Conservation (phyloP, 2,329 filamentous ascomycete species). For the Cercospora zeina region DNA sequence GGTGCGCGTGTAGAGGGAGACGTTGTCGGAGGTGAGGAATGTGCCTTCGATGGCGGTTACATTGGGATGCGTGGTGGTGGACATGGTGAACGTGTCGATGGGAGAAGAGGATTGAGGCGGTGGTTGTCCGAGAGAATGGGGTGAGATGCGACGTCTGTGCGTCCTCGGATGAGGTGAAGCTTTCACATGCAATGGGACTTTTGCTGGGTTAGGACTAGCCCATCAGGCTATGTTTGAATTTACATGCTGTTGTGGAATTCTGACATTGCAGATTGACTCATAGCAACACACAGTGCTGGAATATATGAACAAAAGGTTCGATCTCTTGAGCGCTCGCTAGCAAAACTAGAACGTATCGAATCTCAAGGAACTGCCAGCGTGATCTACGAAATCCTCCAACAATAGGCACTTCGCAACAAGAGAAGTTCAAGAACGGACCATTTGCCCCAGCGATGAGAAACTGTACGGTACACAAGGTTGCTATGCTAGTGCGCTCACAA, state of each 20-base stretch:
- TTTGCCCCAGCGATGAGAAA: background rate
- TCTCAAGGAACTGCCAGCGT: no score
- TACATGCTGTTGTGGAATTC: no score
- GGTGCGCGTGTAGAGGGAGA: conserved; percentile 61
- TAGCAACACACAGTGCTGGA: no score
- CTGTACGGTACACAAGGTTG: background rate
- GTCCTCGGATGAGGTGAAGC: background rate
- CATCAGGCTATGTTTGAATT: no score
- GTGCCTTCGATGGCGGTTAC: conserved; percentile 52
- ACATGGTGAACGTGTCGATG: background rate
- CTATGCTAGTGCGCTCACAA: background rate
- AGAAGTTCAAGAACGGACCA: background rate
- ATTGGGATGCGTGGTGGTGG: conserved; percentile 15
- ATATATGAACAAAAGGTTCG: no score
- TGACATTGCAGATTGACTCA: no score
- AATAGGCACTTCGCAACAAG: no score
- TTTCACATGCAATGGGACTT: background rate
- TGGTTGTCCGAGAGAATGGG: background rate
- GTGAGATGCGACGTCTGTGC: background rate
- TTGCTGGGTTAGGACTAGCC: background rate
- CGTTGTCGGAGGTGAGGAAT: conserved; percentile 54
- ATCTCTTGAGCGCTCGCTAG: no score
- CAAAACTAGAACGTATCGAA: no score
- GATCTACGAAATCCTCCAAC: no score
- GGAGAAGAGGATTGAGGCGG: background rate